phyloP scores from a whole-genome alignment of 2,329 filamentous ascomycete species.

The Stagonosporopsis tanaceti region DNA sequence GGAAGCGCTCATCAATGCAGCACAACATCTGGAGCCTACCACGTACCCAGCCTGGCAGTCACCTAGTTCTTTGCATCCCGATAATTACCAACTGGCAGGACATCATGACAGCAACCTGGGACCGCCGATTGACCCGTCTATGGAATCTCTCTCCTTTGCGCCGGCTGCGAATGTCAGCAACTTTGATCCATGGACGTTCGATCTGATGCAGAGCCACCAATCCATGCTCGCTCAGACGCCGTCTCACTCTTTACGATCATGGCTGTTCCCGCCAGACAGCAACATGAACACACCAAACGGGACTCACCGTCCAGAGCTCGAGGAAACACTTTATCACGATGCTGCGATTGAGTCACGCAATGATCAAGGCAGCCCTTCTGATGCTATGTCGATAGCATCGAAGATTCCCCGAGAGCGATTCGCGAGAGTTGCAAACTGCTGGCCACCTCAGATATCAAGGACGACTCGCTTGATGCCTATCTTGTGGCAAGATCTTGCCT shows the following conservation, averaged over 20 bases:
- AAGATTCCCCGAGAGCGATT: slow-evolving; percentile 50
- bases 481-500: slow-evolving; percentile 46
- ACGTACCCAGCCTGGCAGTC: slow-evolving; percentile 46
- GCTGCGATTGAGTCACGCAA: slow-evolving; percentile 32
- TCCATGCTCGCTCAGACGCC: slow-evolving; percentile 47
- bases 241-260: slow-evolving; percentile 47
- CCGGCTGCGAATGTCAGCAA: slow-evolving; percentile 45
- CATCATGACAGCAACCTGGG: slow-evolving; percentile 43
- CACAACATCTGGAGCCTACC: slow-evolving; percentile 46
- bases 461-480: slow-evolving; percentile 44
- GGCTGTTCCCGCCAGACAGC: slow-evolving; percentile 47
- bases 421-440: slow-evolving; percentile 50
- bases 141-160: slow-evolving; percentile 48
- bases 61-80: slow-evolving; percentile 20
- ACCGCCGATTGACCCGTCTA: slow-evolving; percentile 49
- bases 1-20: slow-evolving; percentile 50
- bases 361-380: slow-evolving; percentile 45
- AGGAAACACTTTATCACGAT: slow-evolving; percentile 44
- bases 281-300: slow-evolving; percentile 38
- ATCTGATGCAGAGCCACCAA: slow-evolving; percentile 48
- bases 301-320: slow-evolving; percentile 41
- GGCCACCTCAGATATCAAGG: slow-evolving; percentile 46
- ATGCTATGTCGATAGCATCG: slow-evolving; percentile 48
- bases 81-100: slow-evolving; percentile 36
- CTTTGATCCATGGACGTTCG: slow-evolving; percentile 50